A percentile compares a stretch with the other conserved stretches of the same genome.
These are phyloP conservation scores for Nicotiana obtusifolia DNA, from an alignment of 257 asterid genomes.

Conservation along the genomic window DNA sequence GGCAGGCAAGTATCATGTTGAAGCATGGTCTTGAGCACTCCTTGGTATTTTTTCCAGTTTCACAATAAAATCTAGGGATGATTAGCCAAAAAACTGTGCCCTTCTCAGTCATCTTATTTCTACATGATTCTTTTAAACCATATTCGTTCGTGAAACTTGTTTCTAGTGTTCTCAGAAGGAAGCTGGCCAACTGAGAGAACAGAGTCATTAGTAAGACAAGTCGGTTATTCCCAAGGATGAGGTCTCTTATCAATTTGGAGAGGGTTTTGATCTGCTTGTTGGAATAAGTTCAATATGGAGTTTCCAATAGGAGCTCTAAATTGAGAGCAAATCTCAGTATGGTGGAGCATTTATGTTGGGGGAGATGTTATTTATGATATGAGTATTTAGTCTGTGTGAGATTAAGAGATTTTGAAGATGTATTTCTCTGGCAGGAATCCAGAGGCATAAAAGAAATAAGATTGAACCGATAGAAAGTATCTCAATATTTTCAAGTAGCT, in stretches of 20 bases:
- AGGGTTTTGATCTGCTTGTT: neutral
- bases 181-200: neutral
- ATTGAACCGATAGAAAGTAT: neutral
- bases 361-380: neutral
- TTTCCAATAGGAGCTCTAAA: neutral
- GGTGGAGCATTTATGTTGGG: neutral
- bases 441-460: neutral
- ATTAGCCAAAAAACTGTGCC: neutral
- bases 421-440: too few relatives aligned
- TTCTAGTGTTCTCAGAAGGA: too few relatives aligned
- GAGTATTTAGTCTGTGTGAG: neutral
- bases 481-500: neutral
- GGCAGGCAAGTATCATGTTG: constrained; percentile 81
- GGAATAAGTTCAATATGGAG: neutral
- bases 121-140: too few relatives aligned
- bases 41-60: neutral
- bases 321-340: neutral
- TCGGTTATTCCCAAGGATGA: neutral
- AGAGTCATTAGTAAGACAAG: neutral
- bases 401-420: too few relatives aligned
- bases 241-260: neutral
- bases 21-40: constrained; percentile 71
- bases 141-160: too few relatives aligned
- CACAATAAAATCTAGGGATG: neutral
- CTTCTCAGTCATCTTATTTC: too few relatives aligned